Conservation (phyloP, 495 filamentous ascomycete species). For the Trichoderma reesei region DNA sequence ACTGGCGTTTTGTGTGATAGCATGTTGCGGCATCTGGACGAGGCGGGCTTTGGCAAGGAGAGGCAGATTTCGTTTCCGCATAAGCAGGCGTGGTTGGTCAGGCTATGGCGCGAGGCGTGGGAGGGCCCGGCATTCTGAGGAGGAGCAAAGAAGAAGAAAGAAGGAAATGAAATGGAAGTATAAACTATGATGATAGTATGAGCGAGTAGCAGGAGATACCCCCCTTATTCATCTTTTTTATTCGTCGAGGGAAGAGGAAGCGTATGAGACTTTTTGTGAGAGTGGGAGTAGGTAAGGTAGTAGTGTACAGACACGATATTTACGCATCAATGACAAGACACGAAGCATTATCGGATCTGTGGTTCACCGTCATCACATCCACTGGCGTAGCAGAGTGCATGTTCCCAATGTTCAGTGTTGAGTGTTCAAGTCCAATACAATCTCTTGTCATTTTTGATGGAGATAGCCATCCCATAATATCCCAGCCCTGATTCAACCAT, state of each 20-base stretch:
- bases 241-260: background rate
- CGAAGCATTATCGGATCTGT: too few species aligned
- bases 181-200: background rate
- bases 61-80: constrained; percentile 82
- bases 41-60: constrained; percentile 79
- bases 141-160: background rate
- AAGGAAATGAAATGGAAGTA: background rate
- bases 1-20: constrained; percentile 34
- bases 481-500: background rate
- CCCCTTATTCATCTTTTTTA: background rate
- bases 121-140: constrained; percentile 59
- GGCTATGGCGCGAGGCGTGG: constrained; percentile 74
- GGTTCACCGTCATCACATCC: too few species aligned
- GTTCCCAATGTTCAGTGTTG: background rate
- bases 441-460: background rate
- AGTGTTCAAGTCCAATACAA: background rate
- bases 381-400: too few species aligned
- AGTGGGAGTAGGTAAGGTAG: too few species aligned
- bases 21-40: constrained; percentile 64
- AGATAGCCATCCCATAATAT: background rate
- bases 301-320: background rate
- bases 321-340: background rate
- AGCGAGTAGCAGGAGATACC: background rate
- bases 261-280: background rate
- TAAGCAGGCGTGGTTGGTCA: constrained; percentile 84